Base-by-base conservation (phyloP, 1,284 basidiomycete genomes). In the Tylopilus microsporus region DNA sequence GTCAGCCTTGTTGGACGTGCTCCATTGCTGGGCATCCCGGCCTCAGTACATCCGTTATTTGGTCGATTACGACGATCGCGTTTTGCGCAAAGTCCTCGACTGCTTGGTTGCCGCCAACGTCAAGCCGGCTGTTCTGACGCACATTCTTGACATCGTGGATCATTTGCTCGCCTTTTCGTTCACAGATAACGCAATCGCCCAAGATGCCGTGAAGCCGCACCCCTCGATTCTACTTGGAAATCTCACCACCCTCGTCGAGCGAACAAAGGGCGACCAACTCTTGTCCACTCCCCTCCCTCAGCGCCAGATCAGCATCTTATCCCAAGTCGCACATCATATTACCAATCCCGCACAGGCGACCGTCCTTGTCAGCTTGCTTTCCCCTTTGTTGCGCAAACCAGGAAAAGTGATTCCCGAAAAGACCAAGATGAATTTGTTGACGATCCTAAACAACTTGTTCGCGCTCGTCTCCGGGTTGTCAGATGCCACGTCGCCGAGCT, bases 121-220 rank as follows among this genome's bases (percentile, higher is more conserved):
- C 72, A 98, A 98, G 74, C 86, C 93, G 1, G 75, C 84, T 0
- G 93, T 98, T 15, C 79, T 97, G 39, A 81, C 81, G 9, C 83
- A 84, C 54, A 82, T 98, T 10, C 90, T 98, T 65, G 95, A 98
- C 68, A 87, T 97, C 57, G 78, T 95, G 47, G 92, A 96, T 56
- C 80, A 81, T 32, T 73, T 97, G 0, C 76, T 98, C 25, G 76
- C 73, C 9, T 79, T 84, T 48, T 81, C 87, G 12, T 69, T 75
- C 0, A 73, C 77, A 6, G 82, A 88, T 53, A 75, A 77, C 13
- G 66, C 68, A 13, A 74, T 90, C 37, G 76, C 79, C 2, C 77
- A 80, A n/a, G 63, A 70, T 16, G 77, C 95, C 41, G 75, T 98
- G 56, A 81, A 83, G 60, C 91, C 92, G 0, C 82, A 94, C 69